Conservation (phyloP, 1,139 yeast species). For the Taphrina populina region DNA sequence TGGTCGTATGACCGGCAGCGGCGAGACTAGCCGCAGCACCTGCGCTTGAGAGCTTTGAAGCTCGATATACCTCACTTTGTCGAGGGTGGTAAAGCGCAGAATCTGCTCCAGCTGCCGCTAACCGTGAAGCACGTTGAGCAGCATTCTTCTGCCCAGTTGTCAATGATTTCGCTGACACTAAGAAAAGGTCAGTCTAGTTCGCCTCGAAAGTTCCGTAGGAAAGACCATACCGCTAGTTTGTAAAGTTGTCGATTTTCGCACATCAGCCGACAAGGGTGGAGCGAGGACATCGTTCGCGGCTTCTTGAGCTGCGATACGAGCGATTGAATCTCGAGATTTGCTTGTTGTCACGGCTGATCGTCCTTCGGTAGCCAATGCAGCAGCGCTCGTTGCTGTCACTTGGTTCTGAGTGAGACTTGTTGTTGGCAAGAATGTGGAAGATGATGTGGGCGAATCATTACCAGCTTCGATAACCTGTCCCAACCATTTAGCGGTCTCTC, state of each 20-base stretch:
- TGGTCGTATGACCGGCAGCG: constrained; percentile 8
- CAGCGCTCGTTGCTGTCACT: constrained; percentile 15
- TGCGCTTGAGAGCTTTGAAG: constrained; percentile 21
- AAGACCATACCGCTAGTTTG: constrained; percentile 6
- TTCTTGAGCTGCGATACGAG: constrained; percentile 3
- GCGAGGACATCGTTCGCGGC: not conserved
- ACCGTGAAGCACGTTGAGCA: constrained; percentile 25
- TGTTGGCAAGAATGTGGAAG: constrained; percentile 3
- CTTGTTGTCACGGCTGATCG: not conserved
- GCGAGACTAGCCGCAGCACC: constrained; percentile 30
- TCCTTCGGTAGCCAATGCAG: constrained; percentile 13
- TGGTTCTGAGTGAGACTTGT: constrained; percentile 10
- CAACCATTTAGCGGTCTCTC: constrained; percentile 29
- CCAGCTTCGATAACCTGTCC: constrained; percentile 31
- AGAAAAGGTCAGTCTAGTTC: not conserved
- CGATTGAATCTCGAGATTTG: not conserved
- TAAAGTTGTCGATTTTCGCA: constrained; percentile 5
- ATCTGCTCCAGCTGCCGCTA: constrained; percentile 26
- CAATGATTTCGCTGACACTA: constrained; percentile 14
- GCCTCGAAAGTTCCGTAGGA: not conserved
- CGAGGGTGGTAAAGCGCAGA: constrained; percentile 24
- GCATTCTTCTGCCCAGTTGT: constrained; percentile 11
- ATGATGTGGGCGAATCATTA: constrained; percentile 3
- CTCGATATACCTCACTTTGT: not conserved
- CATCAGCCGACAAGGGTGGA: constrained; percentile 1